Conservation (phyloP, 345 rosid species). For the Corchorus capsularis region DNA sequence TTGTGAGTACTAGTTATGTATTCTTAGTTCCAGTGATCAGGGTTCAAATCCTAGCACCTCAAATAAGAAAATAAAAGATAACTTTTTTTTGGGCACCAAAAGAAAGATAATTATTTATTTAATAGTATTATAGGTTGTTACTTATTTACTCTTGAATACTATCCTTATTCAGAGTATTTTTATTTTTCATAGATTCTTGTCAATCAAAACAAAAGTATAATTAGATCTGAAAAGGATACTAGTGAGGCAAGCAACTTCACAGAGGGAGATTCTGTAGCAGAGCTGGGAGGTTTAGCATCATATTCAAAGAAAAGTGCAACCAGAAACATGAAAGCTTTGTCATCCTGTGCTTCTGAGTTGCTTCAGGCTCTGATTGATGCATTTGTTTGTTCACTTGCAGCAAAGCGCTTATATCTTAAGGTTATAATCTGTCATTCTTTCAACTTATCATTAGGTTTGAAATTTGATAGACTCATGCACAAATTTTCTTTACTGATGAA, state of each 20-base stretch:
- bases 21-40: too few species aligned
- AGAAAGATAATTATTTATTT: background rate
- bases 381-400: slow-evolving; percentile 49
- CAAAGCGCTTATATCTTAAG: slow-evolving; percentile 64
- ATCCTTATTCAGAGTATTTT: background rate
- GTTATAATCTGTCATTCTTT: slow-evolving; percentile 32
- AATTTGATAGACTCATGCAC: slow-evolving; percentile 8
- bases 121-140: background rate
- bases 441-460: slow-evolving; percentile 1
- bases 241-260: slow-evolving; percentile 28
- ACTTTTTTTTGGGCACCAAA: too few species aligned
- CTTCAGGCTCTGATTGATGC: slow-evolving; percentile 68
- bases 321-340: slow-evolving; percentile 66
- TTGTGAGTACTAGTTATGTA: background rate
- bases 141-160: background rate
- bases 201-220: slow-evolving; percentile 61
- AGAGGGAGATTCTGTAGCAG: slow-evolving; percentile 36
- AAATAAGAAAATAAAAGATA: too few species aligned
- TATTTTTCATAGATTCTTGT: slow-evolving; percentile 59
- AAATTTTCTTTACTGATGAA: background rate
- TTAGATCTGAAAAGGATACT: slow-evolving; percentile 32
- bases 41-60: too few species aligned
- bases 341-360: slow-evolving; percentile 63
- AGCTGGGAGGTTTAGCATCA: slow-evolving; percentile 33
- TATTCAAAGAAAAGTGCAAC: slow-evolving; percentile 72